These are phyloP conservation scores for Polyporus arcularius DNA, from an alignment of 768 basidiomycete species.

Conservation along the genomic window DNA sequence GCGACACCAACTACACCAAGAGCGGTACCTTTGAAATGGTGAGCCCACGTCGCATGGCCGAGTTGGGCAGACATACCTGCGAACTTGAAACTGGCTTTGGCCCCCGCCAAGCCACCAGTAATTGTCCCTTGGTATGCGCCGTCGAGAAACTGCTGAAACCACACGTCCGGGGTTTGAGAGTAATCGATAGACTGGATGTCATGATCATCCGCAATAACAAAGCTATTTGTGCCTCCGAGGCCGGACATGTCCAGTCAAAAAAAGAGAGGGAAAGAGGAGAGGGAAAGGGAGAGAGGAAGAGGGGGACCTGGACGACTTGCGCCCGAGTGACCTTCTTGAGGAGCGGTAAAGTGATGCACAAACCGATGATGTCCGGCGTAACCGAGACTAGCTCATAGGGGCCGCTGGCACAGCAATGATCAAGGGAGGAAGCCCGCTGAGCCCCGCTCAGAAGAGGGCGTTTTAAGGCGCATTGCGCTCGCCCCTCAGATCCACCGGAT, in stretches of 20 bases:
- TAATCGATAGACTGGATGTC: conserved; percentile 13
- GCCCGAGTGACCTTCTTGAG: neutral
- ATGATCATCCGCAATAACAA: conserved; percentile 9
- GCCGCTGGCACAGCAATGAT: neutral
- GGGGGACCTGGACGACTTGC: neutral
- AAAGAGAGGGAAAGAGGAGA: neutral
- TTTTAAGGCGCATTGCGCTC: no score
- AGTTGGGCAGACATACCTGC: neutral
- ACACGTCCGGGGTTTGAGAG: neutral
- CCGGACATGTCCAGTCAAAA: neutral
- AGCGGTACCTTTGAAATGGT: conserved; percentile 1
- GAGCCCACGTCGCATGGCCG: neutral
- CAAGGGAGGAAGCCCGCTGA: neutral
- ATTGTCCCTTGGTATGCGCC: conserved; percentile 3
- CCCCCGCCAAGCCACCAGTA: conserved; percentile 6
- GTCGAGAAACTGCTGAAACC: conserved; percentile 1
- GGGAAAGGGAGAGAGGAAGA: neutral
- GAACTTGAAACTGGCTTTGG: conserved; percentile 9
- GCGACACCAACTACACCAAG: conserved; percentile 8
- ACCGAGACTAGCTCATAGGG: neutral
- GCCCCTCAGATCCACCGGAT: no score
- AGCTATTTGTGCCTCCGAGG: neutral
- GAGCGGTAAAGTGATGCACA: neutral
- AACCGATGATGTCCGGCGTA: neutral
- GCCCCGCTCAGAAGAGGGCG: no score